Percentiles rank a stretch among this genome's conserved stretches.
Conservation (phyloP, 2,329 filamentous ascomycete genomes). For the Fusarium succisae region DNA sequence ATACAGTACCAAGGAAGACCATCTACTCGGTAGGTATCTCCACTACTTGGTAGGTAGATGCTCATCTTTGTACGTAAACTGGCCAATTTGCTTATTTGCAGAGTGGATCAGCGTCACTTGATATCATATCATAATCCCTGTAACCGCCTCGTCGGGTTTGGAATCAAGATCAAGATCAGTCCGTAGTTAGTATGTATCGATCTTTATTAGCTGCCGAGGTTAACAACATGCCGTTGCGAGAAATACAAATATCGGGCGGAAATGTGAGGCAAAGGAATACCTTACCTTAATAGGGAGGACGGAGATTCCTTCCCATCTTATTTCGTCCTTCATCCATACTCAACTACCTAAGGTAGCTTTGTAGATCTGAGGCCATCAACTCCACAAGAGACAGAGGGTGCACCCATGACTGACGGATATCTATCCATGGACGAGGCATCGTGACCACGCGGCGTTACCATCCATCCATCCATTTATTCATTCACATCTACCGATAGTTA, state of each 20-base stretch:
- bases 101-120: not conserved
- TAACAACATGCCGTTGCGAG: not conserved
- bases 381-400: slow-evolving; percentile 11
- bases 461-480: not conserved
- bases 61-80: slow-evolving; percentile 15
- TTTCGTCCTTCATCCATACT: not conserved
- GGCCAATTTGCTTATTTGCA: slow-evolving; percentile 1
- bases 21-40: not conserved
- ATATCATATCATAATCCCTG: slow-evolving; percentile 12
- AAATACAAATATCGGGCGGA: not conserved
- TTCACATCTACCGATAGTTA: too few relatives aligned
- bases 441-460: not conserved
- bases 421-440: not conserved
- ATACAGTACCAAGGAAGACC: not conserved
- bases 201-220: not conserved
- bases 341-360: not conserved
- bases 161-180: not conserved
- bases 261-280: not conserved
- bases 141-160: not conserved
- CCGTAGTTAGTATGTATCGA: not conserved
- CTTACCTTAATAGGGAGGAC: not conserved
- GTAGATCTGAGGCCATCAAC: not conserved
- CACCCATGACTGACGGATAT: not conserved
- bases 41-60: not conserved
- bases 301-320: not conserved